Conservation (phyloP, 805 yeast genomes). For the Starmerella powellii region DNA sequence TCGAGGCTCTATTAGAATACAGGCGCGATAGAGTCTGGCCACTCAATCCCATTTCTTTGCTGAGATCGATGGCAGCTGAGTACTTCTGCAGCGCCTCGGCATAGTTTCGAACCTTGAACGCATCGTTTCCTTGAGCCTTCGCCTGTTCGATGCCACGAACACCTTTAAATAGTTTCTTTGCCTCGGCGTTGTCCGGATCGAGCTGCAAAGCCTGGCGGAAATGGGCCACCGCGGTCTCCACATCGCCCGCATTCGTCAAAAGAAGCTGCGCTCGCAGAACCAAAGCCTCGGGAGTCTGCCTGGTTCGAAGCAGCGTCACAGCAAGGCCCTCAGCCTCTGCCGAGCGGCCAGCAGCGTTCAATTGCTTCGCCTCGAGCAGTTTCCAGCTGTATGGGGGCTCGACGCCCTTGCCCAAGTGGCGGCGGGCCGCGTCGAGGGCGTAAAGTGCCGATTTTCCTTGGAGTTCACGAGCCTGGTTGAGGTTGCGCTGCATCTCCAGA, state of each 20-base stretch:
- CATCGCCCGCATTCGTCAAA: conserved; percentile 31
- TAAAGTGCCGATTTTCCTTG: conserved; percentile 29
- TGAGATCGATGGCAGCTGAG: conserved; percentile 59
- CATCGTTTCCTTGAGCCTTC: conserved; percentile 51
- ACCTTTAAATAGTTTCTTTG: conserved; percentile 27
- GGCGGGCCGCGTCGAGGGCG: conserved; percentile 30
- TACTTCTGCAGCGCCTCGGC: conserved; percentile 58
- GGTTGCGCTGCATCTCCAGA: conserved; percentile 30
- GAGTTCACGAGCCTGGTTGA: conserved; percentile 28
- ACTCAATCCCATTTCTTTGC: conserved; percentile 40
- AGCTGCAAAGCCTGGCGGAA: conserved; percentile 32
- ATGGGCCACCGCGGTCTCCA: conserved; percentile 30
- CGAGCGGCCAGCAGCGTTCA: conserved; percentile 24
- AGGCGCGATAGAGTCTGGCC: conserved; percentile 28
- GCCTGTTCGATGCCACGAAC: conserved; percentile 29
- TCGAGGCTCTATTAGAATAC: conserved; percentile 81
- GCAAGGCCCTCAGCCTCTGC: conserved; percentile 32
- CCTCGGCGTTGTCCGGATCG: conserved; percentile 33
- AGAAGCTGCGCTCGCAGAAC: conserved; percentile 30
- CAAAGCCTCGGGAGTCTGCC: conserved; percentile 32
- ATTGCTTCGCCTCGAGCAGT: conserved; percentile 26
- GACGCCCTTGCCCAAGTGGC: conserved; percentile 29
- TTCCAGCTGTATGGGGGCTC: conserved; percentile 30
- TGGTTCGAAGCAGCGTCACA: conserved; percentile 29
- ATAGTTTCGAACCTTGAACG: conserved; percentile 53